Evolutionary conservation across 306 rosid genomes (phyloP).

Genomic region (Sesbania bispinosa): DNA sequence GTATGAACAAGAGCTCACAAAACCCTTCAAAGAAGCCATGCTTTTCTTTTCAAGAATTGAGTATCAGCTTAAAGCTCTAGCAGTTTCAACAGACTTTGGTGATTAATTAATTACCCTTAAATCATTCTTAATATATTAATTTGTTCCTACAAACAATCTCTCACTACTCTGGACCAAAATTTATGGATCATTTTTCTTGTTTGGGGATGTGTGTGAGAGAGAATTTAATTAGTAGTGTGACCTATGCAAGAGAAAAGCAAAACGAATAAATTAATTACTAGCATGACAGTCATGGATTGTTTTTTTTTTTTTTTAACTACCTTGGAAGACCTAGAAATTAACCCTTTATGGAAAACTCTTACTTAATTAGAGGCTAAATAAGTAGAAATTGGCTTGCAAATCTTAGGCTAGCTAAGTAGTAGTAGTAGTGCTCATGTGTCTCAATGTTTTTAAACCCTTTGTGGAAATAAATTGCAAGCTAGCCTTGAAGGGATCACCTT

Average conservation of each 20-base stretch:
- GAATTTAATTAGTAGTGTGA: conserved; percentile 1
- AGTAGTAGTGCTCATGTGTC: background rate
- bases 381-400: no score
- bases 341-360: background rate
- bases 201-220: background rate
- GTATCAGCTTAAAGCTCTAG: conserved; percentile 75
- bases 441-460: background rate
- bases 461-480: background rate
- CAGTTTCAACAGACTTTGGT: conserved; percentile 66
- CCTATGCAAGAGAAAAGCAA: background rate
- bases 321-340: background rate
- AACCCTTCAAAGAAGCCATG: conserved; percentile 97
- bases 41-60: conserved; percentile 74
- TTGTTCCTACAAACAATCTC: conserved; percentile 13
- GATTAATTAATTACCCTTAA: conserved; percentile 6
- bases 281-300: background rate
- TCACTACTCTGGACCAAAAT: background rate
- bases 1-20: conserved; percentile 88
- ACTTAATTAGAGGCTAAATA: background rate
- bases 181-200: background rate
- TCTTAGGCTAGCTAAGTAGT: background rate
- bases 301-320: background rate
- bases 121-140: no score
- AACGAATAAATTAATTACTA: background rate
- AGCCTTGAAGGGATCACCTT: no score